Percentiles rank a stretch among this genome's conserved stretches.
phyloP scores from a whole-genome alignment of 306 rosid genomes.

The Prunus persica region DNA sequence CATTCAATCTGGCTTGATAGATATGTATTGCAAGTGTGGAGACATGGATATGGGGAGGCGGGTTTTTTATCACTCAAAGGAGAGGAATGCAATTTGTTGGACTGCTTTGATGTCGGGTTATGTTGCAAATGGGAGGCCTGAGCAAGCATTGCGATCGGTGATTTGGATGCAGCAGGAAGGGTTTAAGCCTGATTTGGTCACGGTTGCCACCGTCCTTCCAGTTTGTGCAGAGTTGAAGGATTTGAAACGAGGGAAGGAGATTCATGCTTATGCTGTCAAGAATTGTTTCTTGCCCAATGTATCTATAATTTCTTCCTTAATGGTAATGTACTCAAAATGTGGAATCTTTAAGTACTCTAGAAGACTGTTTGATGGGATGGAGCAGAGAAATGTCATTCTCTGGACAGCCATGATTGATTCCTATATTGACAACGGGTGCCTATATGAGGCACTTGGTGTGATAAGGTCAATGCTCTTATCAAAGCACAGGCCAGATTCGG shows the following conservation, averaged over 20 bases:
- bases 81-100: slow-evolving; percentile 81
- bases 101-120: slow-evolving; percentile 82
- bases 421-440: slow-evolving; percentile 38
- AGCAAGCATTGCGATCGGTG: slow-evolving; percentile 71
- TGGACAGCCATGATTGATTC: slow-evolving; percentile 91
- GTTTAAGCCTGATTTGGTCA: slow-evolving; percentile 66
- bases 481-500: slow-evolving; percentile 64
- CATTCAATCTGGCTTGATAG: slow-evolving; percentile 73
- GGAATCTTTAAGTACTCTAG: slow-evolving; percentile 49
- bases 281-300: slow-evolving; percentile 66
- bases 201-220: slow-evolving; percentile 69
- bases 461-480: slow-evolving; percentile 65
- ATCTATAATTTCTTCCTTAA: slow-evolving; percentile 57
- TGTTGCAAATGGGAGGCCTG: slow-evolving; percentile 59
- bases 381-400: slow-evolving; percentile 53
- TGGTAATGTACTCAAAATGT: slow-evolving; percentile 78
- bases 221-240: slow-evolving; percentile 73
- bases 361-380: slow-evolving; percentile 51
- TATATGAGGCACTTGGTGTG: slow-evolving; percentile 48
- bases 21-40: slow-evolving; percentile 87
- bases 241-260: slow-evolving; percentile 60
- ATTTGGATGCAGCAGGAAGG: slow-evolving; percentile 98
- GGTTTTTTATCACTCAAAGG: slow-evolving; percentile 58
- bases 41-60: slow-evolving; percentile 59
- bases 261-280: slow-evolving; percentile 76